Conservation (phyloP, 1,284 basidiomycete species). For the Gastroboletus turbinatus region DNA sequence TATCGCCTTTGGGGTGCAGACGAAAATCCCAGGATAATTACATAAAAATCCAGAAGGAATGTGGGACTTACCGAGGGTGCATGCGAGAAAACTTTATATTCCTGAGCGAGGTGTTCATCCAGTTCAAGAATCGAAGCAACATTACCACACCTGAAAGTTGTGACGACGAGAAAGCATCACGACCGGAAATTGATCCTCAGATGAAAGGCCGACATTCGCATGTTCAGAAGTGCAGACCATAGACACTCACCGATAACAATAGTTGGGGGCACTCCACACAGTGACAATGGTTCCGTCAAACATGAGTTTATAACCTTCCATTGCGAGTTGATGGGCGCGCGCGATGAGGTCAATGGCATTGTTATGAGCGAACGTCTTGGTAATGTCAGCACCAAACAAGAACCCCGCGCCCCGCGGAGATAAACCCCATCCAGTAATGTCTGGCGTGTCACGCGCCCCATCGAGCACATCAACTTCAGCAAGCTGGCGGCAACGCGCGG, state of each 20-base stretch:
- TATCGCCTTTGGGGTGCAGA: slow-evolving; percentile 33
- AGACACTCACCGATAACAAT: slow-evolving; percentile 82
- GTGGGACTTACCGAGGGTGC: slow-evolving; percentile 61
- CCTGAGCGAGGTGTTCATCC: slow-evolving; percentile 86
- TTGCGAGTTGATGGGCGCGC: slow-evolving; percentile 95
- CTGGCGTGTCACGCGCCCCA: slow-evolving; percentile 36
- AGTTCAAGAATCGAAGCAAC: slow-evolving; percentile 91
- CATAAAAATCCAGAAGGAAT: slow-evolving; percentile 7
- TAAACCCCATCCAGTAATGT: slow-evolving; percentile 92
- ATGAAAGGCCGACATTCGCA: slow-evolving; percentile 25
- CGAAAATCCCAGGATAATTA: slow-evolving; percentile 28
- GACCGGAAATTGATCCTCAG: slow-evolving; percentile 25
- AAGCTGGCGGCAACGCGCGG: slow-evolving; percentile 6
- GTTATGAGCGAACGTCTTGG: slow-evolving; percentile 84
- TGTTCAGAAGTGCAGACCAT: slow-evolving; percentile 13
- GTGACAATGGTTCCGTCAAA: slow-evolving; percentile 96
- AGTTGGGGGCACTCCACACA: slow-evolving; percentile 98
- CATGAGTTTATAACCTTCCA: slow-evolving; percentile 99
- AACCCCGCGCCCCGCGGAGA: slow-evolving; percentile 97
- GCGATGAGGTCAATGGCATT: slow-evolving; percentile 96
- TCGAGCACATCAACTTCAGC: slow-evolving; percentile 6
- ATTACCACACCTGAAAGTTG: slow-evolving; percentile 76
- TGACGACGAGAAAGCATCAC: slow-evolving; percentile 11
- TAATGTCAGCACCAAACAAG: slow-evolving; percentile 93
- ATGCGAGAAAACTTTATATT: slow-evolving; percentile 88